These are phyloP conservation scores for Psilocybe azurescens DNA, from an alignment of 768 basidiomycete species.

Conservation along the genomic window DNA sequence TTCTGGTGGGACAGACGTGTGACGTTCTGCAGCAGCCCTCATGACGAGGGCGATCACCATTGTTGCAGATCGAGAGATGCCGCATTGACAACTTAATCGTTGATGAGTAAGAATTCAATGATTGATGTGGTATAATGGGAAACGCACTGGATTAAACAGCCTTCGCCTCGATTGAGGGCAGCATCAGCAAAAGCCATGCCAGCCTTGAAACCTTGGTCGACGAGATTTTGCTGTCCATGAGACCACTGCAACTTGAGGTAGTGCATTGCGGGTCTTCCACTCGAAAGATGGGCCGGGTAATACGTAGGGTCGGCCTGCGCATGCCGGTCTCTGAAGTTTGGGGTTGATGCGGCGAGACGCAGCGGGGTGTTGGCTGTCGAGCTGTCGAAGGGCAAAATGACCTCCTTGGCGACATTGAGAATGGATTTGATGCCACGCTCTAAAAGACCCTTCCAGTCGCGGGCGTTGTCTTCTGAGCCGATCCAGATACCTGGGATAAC, in stretches of 20 bases:
- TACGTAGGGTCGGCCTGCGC: conserved; percentile 52
- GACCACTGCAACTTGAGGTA: conserved; percentile 94
- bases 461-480: conserved; percentile 91
- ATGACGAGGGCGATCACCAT: conserved; percentile 91
- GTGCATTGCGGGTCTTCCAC: conserved; percentile 79
- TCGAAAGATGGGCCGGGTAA: conserved; percentile 68
- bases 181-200: conserved; percentile 86
- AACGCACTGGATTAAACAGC: conserved; percentile 85
- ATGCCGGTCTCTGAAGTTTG: conserved; percentile 54
- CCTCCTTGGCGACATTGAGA: conserved; percentile 94
- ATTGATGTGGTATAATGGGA: conserved; percentile 18
- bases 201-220: conserved; percentile 74
- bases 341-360: conserved; percentile 71
- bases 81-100: conserved; percentile 84
- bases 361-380: conserved; percentile 47
- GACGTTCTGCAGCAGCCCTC: conserved; percentile 81
- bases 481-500: conserved; percentile 88
- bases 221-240: conserved; percentile 91
- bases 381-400: conserved; percentile 71
- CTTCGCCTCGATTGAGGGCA: conserved; percentile 75
- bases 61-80: conserved; percentile 90
- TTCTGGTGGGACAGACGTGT: conserved; percentile 70
- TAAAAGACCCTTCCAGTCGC: conserved; percentile 75
- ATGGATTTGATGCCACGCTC: conserved; percentile 79
- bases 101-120: conserved; percentile 24